Evolutionary conservation across 768 basidiomycete genomes (phyloP), one percentile per base, ranked within the genome.

Genomic region (Macrolepiota dolichaula): DNA sequence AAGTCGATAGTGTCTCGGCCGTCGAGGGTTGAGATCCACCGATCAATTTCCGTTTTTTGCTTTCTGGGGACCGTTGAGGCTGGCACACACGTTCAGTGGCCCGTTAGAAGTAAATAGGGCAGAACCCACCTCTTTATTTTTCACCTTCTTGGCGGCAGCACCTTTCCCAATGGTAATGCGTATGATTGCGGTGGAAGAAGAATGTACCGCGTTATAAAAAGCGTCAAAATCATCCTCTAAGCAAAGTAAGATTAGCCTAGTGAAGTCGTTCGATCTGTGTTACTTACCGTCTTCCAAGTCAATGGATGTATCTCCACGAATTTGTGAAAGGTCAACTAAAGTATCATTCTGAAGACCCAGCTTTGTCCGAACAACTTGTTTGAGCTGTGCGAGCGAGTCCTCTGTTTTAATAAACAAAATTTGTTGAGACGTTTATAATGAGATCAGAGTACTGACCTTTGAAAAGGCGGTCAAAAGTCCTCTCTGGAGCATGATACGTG

Each of bases 151-250:
- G 9, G n/a, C n/a, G 6, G 15, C 4, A 25, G 29, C 19, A 17
- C 24, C 25, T 19, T 70, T 67, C 4, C 66, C 68, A 19, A 81
- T 70, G 7, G 67, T 70, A 2, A 85, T 75, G 58, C 77, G 70
- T 27, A 82, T 76, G 54, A 76, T 68, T 2, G 75, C 70, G 22
- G 71, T 57, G 15, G 69, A 69, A 3, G 68, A 65, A 9, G 76
- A 67, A 55, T 72, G 73, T 22, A 84, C 76, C 38, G 82, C 71
- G 13, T 80, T 74, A 59, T 74, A 72, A 71, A 92, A 90, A 1
- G 89, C 90, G 57, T 87, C 86, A 63, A 91, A 92, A 71, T 93
- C 91, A 40, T 88, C 91, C 47, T 91, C 91, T 93, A 64, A 10
- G 63, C 92, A 64, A 10, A 64, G 44, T 60, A 51, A 42, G 42